Evolutionary conservation across 257 asterid genomes (phyloP).

Genomic region (Primulina eburnea): DNA sequence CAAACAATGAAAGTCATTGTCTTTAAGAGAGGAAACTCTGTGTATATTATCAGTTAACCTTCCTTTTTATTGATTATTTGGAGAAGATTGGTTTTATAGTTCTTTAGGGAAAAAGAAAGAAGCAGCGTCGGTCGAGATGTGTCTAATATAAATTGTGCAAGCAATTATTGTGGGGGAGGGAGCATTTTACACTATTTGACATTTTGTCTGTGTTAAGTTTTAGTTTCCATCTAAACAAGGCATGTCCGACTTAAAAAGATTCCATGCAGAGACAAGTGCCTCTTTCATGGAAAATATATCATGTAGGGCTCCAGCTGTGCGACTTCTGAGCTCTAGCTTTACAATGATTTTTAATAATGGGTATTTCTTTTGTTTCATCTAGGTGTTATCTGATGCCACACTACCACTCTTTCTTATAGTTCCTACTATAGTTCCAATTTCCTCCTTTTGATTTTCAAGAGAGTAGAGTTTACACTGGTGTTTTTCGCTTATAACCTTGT

Average conservation of each 20-base stretch:
- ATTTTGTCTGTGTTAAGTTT: not conserved
- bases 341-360: not conserved
- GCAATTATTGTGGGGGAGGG: not conserved
- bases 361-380: not conserved
- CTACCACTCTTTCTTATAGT: not conserved
- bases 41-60: not conserved
- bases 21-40: not conserved
- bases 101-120: not conserved
- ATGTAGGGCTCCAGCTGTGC: not conserved
- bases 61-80: not conserved
- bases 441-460: not conserved
- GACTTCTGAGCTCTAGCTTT: not conserved
- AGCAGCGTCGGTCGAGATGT: not conserved
- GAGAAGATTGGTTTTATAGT: not conserved
- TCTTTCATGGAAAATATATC: not conserved
- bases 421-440: not conserved
- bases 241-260: not conserved
- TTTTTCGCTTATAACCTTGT: not conserved
- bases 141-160: not conserved
- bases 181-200: not conserved
- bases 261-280: not conserved
- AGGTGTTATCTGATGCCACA: not conserved
- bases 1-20: not conserved
- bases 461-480: not conserved
- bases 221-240: no score